These are phyloP conservation scores for Cryphonectria nitschkei DNA, from an alignment of 2,329 filamentous ascomycete species.

Conservation along the genomic window DNA sequence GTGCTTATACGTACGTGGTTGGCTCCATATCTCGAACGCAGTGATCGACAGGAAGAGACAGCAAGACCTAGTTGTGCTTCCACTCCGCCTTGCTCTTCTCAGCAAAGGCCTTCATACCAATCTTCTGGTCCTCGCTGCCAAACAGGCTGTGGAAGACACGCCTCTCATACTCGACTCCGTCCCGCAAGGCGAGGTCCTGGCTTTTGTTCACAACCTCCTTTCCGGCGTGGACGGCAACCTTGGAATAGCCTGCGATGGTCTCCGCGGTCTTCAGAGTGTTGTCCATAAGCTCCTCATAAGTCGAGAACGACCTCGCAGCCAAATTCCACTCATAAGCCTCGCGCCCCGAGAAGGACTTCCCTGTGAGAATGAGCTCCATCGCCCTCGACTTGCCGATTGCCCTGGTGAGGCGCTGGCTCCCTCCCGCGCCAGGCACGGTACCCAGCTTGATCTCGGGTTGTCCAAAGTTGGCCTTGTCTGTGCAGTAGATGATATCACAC, in stretches of 20 bases:
- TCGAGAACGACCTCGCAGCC: constrained; percentile 79
- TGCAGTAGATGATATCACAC: constrained; percentile 95
- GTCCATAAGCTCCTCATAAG: constrained; percentile 80
- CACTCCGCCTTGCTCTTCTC: constrained; percentile 94
- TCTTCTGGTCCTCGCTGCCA: constrained; percentile 95
- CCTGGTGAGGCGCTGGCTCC: constrained; percentile 83
- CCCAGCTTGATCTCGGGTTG: constrained; percentile 98
- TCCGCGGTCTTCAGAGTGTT: constrained; percentile 82
- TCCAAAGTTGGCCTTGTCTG: constrained; percentile 83
- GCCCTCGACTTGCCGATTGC: constrained; percentile 83
- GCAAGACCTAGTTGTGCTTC: constrained; percentile 69
- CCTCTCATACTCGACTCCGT: constrained; percentile 94
- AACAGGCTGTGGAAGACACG: constrained; percentile 92
- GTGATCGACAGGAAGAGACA: not conserved
- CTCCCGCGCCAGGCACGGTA: constrained; percentile 88
- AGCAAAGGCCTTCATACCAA: constrained; percentile 93
- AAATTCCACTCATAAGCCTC: constrained; percentile 92
- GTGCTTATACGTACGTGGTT: not conserved
- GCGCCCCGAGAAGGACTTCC: constrained; percentile 78
- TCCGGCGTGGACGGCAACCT: constrained; percentile 82
- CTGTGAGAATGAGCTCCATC: constrained; percentile 91
- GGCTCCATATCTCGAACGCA: not conserved
- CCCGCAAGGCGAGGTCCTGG: constrained; percentile 83
- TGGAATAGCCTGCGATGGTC: constrained; percentile 85
- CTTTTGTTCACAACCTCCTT: constrained; percentile 99